A percentile compares a stretch with the other conserved stretches of the same genome.
phyloP scores from a whole-genome alignment of 305 asterid genomes.

The Rubia peregrina region DNA sequence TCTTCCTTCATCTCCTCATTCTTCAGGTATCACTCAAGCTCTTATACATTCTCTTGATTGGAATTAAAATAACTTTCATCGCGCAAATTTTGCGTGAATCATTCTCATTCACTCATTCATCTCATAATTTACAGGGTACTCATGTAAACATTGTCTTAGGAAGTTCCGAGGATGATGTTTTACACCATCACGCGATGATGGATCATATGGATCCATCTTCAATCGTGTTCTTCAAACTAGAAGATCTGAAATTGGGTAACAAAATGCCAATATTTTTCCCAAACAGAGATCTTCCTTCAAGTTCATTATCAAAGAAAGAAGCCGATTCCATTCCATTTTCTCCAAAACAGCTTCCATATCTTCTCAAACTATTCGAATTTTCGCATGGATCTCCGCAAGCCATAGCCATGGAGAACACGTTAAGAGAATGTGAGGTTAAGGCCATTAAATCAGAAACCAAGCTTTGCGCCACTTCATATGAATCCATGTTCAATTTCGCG shows the following conservation, averaged over 20 bases:
- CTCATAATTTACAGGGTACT: not conserved
- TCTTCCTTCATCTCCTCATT: constrained; percentile 37
- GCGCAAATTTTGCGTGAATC: not conserved
- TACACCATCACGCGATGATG: constrained; percentile 14
- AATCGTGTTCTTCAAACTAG: constrained; percentile 49
- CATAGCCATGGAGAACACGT: constrained; percentile 52
- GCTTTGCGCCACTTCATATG: constrained; percentile 57
- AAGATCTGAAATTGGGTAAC: constrained; percentile 47
- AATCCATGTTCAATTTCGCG: constrained; percentile 51
- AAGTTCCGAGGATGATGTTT: not conserved
- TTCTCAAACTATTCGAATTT: constrained; percentile 45
- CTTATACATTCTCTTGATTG: not conserved
- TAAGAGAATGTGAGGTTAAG: constrained; percentile 43
- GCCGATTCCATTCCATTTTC: constrained; percentile 62
- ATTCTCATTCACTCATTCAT: not conserved
- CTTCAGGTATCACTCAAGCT: not conserved
- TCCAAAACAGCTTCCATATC: constrained; percentile 27
- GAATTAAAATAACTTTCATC: no score
- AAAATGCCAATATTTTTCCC: constrained; percentile 51
- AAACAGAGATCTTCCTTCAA: constrained; percentile 25
- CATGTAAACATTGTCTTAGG: not conserved
- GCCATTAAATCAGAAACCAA: constrained; percentile 65
- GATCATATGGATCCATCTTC: constrained; percentile 47
- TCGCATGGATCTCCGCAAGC: constrained; percentile 59
- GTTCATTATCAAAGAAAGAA: constrained; percentile 37